Evolutionary conservation across 192 early-diverging fungal genomes (phyloP).

Genomic region (Backusella luteola): DNA sequence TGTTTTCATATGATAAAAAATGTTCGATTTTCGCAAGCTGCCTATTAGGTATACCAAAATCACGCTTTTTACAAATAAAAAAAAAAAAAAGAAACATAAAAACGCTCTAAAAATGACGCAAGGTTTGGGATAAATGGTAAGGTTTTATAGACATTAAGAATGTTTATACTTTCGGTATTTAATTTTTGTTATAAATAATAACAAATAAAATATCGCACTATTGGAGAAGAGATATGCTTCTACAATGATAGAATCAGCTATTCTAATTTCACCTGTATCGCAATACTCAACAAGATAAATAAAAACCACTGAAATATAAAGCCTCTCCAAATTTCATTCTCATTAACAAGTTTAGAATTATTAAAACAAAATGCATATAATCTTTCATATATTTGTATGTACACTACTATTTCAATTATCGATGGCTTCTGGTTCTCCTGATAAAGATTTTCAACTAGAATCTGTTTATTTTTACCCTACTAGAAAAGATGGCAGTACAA

Average conservation of each 20-base stretch:
- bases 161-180: background rate
- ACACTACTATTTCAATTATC: background rate
- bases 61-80: background rate
- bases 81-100: background rate
- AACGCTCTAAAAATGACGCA: background rate
- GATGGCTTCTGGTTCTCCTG: background rate
- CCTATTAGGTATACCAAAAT: background rate
- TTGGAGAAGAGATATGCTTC: background rate
- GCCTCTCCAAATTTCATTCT: background rate
- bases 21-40: too few species aligned
- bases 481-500: background rate
- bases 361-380: background rate
- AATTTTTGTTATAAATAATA: background rate
- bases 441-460: background rate
- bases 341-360: background rate
- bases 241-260: background rate
- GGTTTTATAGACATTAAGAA: background rate
- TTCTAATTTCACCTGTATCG: background rate
- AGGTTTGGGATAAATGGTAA: too few species aligned
- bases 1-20: too few species aligned
- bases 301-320: background rate
- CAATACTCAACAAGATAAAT: background rate
- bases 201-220: background rate
- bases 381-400: background rate
- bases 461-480: background rate